phyloP scores from a whole-genome alignment of 2,329 filamentous ascomycete genomes.

The Lojkania enalia region DNA sequence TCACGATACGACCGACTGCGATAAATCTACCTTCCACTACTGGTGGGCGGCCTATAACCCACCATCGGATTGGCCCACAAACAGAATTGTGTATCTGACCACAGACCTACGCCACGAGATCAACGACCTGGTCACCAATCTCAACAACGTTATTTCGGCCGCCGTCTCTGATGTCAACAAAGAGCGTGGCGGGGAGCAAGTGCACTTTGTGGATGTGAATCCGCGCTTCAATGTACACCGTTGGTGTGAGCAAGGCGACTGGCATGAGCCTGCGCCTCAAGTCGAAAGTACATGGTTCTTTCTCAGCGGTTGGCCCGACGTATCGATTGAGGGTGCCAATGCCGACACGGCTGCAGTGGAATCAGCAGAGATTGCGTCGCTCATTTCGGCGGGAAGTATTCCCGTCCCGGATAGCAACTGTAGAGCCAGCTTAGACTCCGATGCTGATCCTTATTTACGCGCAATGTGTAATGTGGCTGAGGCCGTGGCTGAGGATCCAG shows the following conservation, averaged over 20 bases:
- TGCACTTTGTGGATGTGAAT: slow-evolving; percentile 7
- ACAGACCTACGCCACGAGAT: slow-evolving; percentile 6
- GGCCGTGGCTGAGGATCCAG: background rate
- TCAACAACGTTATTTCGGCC: slow-evolving; percentile 4
- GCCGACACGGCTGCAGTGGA: slow-evolving; percentile 1
- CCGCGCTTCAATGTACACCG: slow-evolving; percentile 5
- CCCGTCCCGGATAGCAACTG: slow-evolving; percentile 5
- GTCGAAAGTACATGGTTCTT: slow-evolving; percentile 7
- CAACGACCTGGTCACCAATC: slow-evolving; percentile 5
- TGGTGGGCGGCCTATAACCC: slow-evolving; percentile 5
- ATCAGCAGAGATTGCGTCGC: background rate
- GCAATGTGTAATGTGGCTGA: slow-evolving; percentile 5
- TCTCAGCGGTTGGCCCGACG: slow-evolving; percentile 9
- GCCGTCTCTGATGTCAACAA: slow-evolving; percentile 4
- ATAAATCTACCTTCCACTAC: slow-evolving; percentile 10
- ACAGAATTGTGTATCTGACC: slow-evolving; percentile 4
- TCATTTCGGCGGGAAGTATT: slow-evolving; percentile 3
- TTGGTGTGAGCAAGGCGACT: slow-evolving; percentile 7
- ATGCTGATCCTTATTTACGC: slow-evolving; percentile 5
- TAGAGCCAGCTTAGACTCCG: slow-evolving; percentile 1
- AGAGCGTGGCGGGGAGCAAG: background rate
- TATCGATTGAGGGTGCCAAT: background rate
- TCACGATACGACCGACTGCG: slow-evolving; percentile 6
- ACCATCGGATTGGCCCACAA: background rate
- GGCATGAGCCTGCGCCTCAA: slow-evolving; percentile 6